A percentile compares a stretch with the other conserved stretches of the same genome.
Conservation (phyloP, 768 basidiomycete genomes). For the Pleurotus pulmonarius region DNA sequence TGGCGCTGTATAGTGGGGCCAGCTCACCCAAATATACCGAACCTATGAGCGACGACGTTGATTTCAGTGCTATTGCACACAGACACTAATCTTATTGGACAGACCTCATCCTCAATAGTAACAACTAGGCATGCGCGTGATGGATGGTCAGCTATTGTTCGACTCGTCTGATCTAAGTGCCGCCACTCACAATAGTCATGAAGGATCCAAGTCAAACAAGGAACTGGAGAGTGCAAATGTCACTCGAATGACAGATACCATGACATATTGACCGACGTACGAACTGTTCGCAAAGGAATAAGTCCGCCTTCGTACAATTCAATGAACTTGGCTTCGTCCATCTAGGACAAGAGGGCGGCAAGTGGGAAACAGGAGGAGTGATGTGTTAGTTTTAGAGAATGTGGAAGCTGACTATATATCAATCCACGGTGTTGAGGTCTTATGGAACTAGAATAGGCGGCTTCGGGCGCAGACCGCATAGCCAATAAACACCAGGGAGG, state of each 20-base stretch:
- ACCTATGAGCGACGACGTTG: conserved; percentile 17
- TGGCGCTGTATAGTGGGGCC: neutral
- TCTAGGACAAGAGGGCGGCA: neutral
- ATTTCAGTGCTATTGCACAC: no score
- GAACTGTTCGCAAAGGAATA: neutral
- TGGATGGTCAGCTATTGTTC: neutral
- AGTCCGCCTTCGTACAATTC: neutral
- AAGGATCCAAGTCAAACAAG: conserved; percentile 34
- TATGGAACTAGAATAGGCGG: no score
- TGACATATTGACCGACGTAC: neutral
- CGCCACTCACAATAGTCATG: conserved; percentile 29
- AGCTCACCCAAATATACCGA: conserved; percentile 34
- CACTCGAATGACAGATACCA: neutral
- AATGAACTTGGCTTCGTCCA: neutral
- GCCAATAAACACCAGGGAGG: no score
- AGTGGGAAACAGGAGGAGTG: no score
- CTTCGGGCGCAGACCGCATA: no score
- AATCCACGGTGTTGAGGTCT: no score
- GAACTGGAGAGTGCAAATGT: conserved; percentile 15
- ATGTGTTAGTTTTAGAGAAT: no score
- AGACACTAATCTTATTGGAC: no score
- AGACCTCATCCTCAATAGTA: conserved; percentile 26
- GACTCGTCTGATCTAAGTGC: neutral
- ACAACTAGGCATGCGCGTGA: conserved; percentile 18
- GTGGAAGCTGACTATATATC: no score